Evolutionary conservation across 1,284 basidiomycete genomes (phyloP).

Genomic region (Moesziomyces antarcticus): DNA sequence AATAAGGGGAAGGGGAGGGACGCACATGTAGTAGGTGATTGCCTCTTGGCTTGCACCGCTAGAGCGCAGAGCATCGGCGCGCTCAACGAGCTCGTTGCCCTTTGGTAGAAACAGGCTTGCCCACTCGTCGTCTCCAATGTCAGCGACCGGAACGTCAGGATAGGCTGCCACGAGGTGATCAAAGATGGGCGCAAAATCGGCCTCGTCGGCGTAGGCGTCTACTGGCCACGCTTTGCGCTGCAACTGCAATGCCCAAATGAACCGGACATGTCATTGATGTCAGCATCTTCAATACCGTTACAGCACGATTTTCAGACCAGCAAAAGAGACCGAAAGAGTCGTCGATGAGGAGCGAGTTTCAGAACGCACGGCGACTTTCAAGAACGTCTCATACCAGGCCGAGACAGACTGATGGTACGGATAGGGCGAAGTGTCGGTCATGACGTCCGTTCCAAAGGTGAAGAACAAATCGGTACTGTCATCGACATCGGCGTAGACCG

Average conservation of each 20-base stretch:
- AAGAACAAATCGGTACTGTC: conserved; percentile 24
- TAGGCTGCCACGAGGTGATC: conserved; percentile 11
- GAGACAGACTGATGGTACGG: conserved; percentile 34
- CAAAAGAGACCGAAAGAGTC: not conserved
- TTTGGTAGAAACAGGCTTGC: conserved; percentile 27
- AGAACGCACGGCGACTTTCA: conserved; percentile 27
- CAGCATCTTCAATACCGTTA: not conserved
- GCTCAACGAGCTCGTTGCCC: conserved; percentile 16
- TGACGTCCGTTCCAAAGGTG: conserved; percentile 19
- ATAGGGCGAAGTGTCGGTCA: conserved; percentile 26
- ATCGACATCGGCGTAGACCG: conserved; percentile 5
- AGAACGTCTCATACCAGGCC: conserved; percentile 30
- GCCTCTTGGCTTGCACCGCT: conserved; percentile 7
- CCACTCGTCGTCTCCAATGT: conserved; percentile 37
- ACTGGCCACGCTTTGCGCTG: conserved; percentile 39
- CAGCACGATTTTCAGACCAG: not conserved
- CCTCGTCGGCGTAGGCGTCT: conserved; percentile 22
- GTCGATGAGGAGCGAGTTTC: no score
- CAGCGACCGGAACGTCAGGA: conserved; percentile 14
- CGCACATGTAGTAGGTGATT: conserved; percentile 33
- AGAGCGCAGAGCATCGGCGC: conserved; percentile 7
- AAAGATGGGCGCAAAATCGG: conserved; percentile 36
- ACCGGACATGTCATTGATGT: not conserved
- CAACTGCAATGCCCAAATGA: conserved; percentile 1
- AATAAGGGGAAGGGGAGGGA: no score